Conservation (phyloP, 1,284 basidiomycete genomes). For the Flammula alnicola region DNA sequence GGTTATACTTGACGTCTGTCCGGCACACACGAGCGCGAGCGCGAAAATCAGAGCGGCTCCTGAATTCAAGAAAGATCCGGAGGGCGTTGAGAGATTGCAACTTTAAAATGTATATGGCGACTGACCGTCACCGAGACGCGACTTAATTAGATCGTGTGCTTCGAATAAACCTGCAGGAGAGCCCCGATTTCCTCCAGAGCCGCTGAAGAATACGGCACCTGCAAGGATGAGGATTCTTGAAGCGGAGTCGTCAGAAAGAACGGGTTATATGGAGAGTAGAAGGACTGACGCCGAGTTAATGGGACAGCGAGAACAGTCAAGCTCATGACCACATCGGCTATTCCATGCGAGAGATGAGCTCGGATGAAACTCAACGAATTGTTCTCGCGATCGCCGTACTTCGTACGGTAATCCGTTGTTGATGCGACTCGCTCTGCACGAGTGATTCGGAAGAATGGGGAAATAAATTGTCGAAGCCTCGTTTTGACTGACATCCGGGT, state of each 20-base stretch:
- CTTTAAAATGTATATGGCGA: not conserved
- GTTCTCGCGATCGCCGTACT: constrained; percentile 47
- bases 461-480: constrained; percentile 23
- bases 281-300: constrained; percentile 64
- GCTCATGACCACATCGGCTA: constrained; percentile 56
- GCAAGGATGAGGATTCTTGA: constrained; percentile 59
- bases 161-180: constrained; percentile 67
- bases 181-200: constrained; percentile 30
- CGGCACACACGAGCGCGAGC: constrained; percentile 75
- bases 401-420: constrained; percentile 35
- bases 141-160: constrained; percentile 66
- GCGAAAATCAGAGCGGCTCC: constrained; percentile 79
- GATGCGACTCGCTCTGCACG: constrained; percentile 40
- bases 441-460: constrained; percentile 32
- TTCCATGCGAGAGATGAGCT: constrained; percentile 67
- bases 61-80: constrained; percentile 25
- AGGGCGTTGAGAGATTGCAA: not conserved
- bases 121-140: constrained; percentile 63
- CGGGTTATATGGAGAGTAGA: not conserved
- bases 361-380: constrained; percentile 62
- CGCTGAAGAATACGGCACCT: constrained; percentile 62
- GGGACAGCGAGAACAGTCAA: constrained; percentile 71
- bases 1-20: constrained; percentile 83
- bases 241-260: not conserved
- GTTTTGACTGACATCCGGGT: constrained; percentile 9